Percentiles rank a stretch among this genome's conserved stretches.
Conservation (phyloP, 2,329 filamentous ascomycete genomes). For the Trichoderma atroviride region DNA sequence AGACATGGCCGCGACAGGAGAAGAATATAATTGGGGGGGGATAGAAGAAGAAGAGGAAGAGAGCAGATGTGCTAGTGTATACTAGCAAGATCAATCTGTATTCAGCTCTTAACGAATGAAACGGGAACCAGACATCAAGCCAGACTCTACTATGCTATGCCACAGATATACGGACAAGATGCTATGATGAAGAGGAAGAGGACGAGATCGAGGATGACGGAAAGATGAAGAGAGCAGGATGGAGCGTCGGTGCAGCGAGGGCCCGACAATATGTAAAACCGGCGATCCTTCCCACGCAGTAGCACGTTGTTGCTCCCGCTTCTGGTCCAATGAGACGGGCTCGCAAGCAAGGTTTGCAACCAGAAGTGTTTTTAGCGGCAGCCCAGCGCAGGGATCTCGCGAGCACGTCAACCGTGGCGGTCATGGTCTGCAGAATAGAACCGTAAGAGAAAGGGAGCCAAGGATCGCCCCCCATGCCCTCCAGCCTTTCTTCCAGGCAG, state of each 20-base stretch:
- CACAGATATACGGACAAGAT: not conserved
- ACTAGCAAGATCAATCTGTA: not conserved
- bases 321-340: constrained; percentile 14
- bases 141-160: not conserved
- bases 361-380: constrained; percentile 4
- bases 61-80: not conserved
- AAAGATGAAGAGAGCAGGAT: not conserved
- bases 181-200: not conserved
- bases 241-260: constrained; percentile 23
- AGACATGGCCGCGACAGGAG: constrained; percentile 33
- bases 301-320: constrained; percentile 4
- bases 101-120: not conserved
- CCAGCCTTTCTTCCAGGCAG: not conserved
- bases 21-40: not conserved
- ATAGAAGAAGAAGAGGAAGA: not conserved
- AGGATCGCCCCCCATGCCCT: not conserved
- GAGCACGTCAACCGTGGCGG: constrained; percentile 18
- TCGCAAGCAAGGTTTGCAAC: constrained; percentile 10
- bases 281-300: constrained; percentile 7
- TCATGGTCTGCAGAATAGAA: not conserved
- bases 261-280: constrained; percentile 19
- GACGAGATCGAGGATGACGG: not conserved
- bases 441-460: not conserved
- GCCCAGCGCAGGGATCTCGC: constrained; percentile 5
- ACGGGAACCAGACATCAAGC: not conserved